Evolutionary conservation across 2,329 filamentous ascomycete genomes (phyloP).

Genomic region (Fusarium dlaminii): DNA sequence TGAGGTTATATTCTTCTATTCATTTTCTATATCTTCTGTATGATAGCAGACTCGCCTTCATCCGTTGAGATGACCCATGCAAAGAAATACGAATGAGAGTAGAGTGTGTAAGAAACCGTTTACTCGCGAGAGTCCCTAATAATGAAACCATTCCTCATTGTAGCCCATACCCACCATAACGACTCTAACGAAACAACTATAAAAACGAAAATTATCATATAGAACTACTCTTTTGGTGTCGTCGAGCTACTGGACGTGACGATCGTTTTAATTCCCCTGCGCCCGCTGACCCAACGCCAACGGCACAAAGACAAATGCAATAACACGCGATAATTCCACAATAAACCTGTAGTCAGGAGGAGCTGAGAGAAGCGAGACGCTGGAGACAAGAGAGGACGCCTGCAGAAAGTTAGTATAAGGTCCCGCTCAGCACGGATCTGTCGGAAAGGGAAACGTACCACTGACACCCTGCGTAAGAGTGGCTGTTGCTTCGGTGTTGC

Average conservation of each 20-base stretch:
- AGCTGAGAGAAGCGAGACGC: constrained; percentile 48
- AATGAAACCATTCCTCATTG: constrained; percentile 4
- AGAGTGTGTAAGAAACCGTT: constrained; percentile 20
- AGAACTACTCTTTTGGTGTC: constrained; percentile 27
- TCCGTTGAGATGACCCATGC: background rate
- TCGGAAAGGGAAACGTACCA: constrained; percentile 64
- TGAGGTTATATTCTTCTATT: background rate
- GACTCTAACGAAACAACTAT: background rate
- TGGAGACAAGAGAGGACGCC: constrained; percentile 57
- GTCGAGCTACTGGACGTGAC: constrained; percentile 7
- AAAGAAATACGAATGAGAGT: background rate
- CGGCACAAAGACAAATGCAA: constrained; percentile 39
- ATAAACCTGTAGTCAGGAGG: constrained; percentile 30
- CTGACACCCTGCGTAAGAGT: constrained; percentile 93
- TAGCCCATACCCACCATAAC: background rate
- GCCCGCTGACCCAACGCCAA: constrained; percentile 41
- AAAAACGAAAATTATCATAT: background rate
- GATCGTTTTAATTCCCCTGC: constrained; percentile 27
- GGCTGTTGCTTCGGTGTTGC: constrained; percentile 87
- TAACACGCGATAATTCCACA: constrained; percentile 33
- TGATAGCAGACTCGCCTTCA: background rate
- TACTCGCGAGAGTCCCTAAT: constrained; percentile 26
- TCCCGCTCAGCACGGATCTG: background rate
- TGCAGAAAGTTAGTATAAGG: constrained; percentile 26
- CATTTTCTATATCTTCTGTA: background rate